These are phyloP conservation scores for Ustilago vetiveriae DNA, from an alignment of 1,284 basidiomycete genomes.

Conservation along the genomic window DNA sequence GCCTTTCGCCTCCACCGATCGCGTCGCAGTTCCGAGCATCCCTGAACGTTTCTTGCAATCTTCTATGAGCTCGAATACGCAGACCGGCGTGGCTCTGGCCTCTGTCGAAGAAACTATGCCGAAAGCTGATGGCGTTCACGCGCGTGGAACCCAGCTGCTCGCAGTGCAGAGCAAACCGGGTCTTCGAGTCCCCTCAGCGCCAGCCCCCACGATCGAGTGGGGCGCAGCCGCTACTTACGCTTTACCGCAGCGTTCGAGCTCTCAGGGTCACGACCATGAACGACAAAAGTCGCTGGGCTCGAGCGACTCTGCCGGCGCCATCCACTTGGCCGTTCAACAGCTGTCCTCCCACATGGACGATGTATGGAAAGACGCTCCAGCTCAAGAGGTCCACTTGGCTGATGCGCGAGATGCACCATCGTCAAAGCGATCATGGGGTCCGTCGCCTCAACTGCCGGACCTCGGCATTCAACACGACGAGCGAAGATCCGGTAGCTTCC, in stretches of 20 bases:
- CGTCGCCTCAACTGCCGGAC: conserved; percentile 47
- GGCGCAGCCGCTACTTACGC: conserved; percentile 3
- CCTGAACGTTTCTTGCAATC: conserved; percentile 30
- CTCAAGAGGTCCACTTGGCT: conserved; percentile 12
- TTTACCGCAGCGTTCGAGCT: conserved; percentile 43
- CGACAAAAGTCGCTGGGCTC: conserved; percentile 25
- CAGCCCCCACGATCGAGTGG: conserved; percentile 25
- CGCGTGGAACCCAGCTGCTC: conserved; percentile 12
- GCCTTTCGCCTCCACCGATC: conserved; percentile 23
- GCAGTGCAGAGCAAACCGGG: conserved; percentile 9
- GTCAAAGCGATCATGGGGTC: conserved; percentile 43
- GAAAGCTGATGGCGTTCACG: background rate
- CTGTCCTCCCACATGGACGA: conserved; percentile 56
- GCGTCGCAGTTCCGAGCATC: conserved; percentile 33
- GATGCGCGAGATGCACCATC: conserved; percentile 1
- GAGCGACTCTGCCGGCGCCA: conserved; percentile 27
- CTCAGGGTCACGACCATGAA: conserved; percentile 33
- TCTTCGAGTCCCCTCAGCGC: conserved; percentile 35
- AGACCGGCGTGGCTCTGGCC: background rate
- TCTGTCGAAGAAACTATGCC: background rate
- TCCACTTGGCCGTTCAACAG: conserved; percentile 43
- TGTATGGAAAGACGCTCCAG: conserved; percentile 36
- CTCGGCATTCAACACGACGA: conserved; percentile 37
- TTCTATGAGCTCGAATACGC: conserved; percentile 15
- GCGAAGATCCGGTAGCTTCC: conserved; percentile 48